Percentiles rank a stretch among this genome's conserved stretches.
These are phyloP conservation scores for Quercus lobata DNA, from an alignment of 331 rosid species.

Conservation along the genomic window DNA sequence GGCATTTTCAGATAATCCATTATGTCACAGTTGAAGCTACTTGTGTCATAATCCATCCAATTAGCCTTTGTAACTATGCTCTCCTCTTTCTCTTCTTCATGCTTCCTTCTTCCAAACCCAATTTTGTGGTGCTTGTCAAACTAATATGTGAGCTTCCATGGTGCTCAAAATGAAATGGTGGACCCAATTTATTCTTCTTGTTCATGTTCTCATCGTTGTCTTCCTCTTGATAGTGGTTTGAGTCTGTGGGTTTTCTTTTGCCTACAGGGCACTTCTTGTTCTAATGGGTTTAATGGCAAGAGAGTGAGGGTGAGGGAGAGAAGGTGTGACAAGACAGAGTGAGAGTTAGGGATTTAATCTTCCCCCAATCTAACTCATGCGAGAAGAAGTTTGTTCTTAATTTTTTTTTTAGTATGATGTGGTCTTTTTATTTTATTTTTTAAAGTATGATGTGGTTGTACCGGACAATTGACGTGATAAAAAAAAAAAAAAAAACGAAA, in stretches of 20 bases:
- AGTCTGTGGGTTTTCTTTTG: constrained; percentile 31
- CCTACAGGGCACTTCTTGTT: constrained; percentile 38
- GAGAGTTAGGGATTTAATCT: no score
- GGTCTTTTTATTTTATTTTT: no score
- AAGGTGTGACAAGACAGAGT: no score
- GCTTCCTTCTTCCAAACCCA: background rate
- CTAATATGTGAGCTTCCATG: background rate
- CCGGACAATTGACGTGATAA: no score
- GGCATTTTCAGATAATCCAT: constrained; percentile 24
- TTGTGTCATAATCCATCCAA: constrained; percentile 16
- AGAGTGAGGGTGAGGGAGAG: no score
- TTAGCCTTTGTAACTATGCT: background rate
- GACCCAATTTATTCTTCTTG: background rate
- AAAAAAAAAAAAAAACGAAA: no score
- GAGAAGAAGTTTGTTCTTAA: no score
- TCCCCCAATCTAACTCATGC: no score
- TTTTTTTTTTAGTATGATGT: no score
- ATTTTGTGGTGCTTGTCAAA: background rate
- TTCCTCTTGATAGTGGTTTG: background rate
- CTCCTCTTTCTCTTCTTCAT: constrained; percentile 12
- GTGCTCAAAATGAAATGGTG: background rate
- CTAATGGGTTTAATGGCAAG: constrained; percentile 32
- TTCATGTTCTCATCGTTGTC: background rate
- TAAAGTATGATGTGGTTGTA: no score
- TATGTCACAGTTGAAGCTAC: constrained; percentile 26